phyloP scores from a whole-genome alignment of 2,329 filamentous ascomycete species.

The Paecilomyces dactylethromorphus region DNA sequence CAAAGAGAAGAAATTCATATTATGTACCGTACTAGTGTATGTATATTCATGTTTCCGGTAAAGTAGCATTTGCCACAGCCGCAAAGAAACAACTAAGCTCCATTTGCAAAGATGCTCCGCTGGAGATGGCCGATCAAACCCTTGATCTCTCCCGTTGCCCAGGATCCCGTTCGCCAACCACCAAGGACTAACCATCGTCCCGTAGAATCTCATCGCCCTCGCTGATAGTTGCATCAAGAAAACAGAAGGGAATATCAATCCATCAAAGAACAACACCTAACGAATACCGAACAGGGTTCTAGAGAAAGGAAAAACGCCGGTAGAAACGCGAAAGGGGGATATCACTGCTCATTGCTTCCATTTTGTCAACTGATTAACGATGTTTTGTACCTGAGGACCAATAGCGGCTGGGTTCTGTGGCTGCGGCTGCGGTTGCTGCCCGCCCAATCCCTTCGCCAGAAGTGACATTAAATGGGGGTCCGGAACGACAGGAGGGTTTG shows the following conservation, averaged over 20 bases:
- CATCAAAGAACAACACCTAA: not conserved
- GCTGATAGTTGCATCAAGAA: constrained; percentile 1
- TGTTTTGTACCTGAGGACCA: constrained; percentile 39
- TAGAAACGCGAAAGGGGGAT: not conserved
- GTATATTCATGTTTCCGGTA: not conserved
- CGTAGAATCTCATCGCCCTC: not conserved
- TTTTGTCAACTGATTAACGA: constrained; percentile 42
- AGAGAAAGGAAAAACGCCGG: not conserved
- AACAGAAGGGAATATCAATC: not conserved
- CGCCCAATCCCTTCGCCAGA: constrained; percentile 30
- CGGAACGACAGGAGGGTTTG: constrained; percentile 20
- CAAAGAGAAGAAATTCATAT: not conserved
- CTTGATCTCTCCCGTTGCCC: not conserved
- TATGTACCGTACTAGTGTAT: not conserved
- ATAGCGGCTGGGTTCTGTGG: constrained; percentile 26
- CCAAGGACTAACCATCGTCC: constrained; percentile 1
- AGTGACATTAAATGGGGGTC: constrained; percentile 33
- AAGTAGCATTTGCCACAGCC: not conserved
- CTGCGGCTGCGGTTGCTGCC: constrained; percentile 29
- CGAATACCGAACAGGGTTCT: not conserved
- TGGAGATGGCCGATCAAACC: not conserved
- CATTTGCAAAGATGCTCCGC: not conserved
- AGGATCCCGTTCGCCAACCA: constrained; percentile 3
- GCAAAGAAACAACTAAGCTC: not conserved
- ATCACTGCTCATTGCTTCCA: constrained; percentile 36